Evolutionary conservation across 371 early-diverging fungal genomes (phyloP), one percentile per base, ranked within the genome.

Genomic region (Nematocida homosporus): DNA sequence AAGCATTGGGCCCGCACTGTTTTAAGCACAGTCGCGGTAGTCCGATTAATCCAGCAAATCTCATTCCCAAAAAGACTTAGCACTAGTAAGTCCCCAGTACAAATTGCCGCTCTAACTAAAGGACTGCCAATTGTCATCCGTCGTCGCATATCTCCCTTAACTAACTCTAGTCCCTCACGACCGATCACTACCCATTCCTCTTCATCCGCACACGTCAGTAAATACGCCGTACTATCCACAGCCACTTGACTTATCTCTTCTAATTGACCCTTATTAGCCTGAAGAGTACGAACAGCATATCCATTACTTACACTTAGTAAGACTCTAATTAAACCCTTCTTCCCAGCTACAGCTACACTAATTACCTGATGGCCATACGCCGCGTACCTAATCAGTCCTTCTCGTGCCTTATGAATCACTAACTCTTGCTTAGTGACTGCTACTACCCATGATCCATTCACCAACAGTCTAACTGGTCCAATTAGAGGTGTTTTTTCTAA

Each of bases 331-430:
- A 2, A n/a, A 5, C 23, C 34, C 38, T 61, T 57, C 3, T 20
- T 37, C 10, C 27, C 34, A 3, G 34, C 32, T 23, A 72, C 23
- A n/a, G 16, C 23, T 51, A 68, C 37, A 23, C 35, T 34, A 0
- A 72, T 35, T 27, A 72, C 63, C 20, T 44, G 5, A 37, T 40
- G 51, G 3, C 75, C 75, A 53, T 50, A 72, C 6, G 75, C 63
- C 1, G 20, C 42, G 34, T 72, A 72, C 35, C 75, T 72, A 16
- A 48, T 52, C 13, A 27, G 27, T 29, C 38, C 37, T 30, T 16
- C 50, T 10, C 52, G 8, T 4, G 47, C 0, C 10, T 29, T 52
- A 32, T 37, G 63, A 10, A 72, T 23, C 4, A 61, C 8, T 25
- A 72, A 40, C 50, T 72, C 75, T 32, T 59, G 52, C 2, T 72